Evolutionary conservation across 257 asterid genomes (phyloP).

Genomic region (Jaltomata sinuosa): DNA sequence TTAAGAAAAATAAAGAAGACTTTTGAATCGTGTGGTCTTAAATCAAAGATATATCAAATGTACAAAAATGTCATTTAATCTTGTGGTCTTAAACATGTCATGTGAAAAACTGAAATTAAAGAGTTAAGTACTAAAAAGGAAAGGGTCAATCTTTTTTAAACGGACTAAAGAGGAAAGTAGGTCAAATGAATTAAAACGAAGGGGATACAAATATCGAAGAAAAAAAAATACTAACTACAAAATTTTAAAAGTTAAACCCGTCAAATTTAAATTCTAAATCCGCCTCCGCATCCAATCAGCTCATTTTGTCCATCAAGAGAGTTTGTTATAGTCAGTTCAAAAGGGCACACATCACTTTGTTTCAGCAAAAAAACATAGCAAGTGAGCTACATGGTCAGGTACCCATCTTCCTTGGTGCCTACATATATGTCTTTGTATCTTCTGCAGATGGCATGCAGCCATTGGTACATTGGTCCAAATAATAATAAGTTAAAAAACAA

Average conservation of each 20-base stretch:
- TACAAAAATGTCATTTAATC: no score
- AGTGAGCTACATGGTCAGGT: slow-evolving; percentile 27
- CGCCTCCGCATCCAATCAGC: not conserved
- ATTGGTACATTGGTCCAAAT: not conserved
- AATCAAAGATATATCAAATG: no score
- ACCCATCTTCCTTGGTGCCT: slow-evolving; percentile 18
- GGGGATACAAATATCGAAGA: no score
- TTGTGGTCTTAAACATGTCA: no score
- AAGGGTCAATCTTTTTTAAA: no score
- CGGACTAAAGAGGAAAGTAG: no score
- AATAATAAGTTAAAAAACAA: not conserved
- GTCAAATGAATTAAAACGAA: no score
- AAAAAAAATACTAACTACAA: no score
- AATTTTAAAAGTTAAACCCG: fast-evolving
- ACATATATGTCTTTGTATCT: slow-evolving; percentile 25
- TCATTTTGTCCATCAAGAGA: not conserved
- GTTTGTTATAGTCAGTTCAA: slow-evolving; percentile 30
- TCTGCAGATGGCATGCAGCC: not conserved
- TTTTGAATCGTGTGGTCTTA: no score
- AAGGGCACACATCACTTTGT: slow-evolving; percentile 17
- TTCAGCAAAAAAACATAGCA: slow-evolving; percentile 31
- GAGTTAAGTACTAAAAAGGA: no score
- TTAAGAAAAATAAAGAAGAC: no score
- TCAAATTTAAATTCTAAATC: not conserved
- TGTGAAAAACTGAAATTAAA: no score